These are phyloP conservation scores for Mucor mucedo DNA, from an alignment of 371 early-diverging fungal genomes.

Conservation along the genomic window DNA sequence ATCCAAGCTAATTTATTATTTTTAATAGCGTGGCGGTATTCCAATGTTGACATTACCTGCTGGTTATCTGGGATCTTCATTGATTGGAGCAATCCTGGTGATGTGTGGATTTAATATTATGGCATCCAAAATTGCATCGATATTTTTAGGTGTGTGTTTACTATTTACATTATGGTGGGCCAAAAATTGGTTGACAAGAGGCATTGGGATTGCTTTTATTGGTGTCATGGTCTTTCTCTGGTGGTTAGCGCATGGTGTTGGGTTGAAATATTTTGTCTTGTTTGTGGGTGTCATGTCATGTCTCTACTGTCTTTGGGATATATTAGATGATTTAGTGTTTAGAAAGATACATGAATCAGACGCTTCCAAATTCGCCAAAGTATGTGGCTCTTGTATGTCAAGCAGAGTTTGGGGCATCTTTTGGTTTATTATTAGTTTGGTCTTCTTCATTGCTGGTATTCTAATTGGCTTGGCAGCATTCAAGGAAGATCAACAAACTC, in stretches of 20 bases:
- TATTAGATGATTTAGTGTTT: slow-evolving; percentile 89
- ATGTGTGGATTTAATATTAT: slow-evolving; percentile 88
- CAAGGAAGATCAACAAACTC: slow-evolving; percentile 57
- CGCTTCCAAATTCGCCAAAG: slow-evolving; percentile 85
- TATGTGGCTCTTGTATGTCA: slow-evolving; percentile 79
- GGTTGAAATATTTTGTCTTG: slow-evolving; percentile 85
- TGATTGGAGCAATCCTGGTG: slow-evolving; percentile 88
- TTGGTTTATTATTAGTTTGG: slow-evolving; percentile 87
- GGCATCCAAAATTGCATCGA: slow-evolving; percentile 85
- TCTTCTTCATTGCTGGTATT: slow-evolving; percentile 80
- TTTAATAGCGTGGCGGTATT: slow-evolving; percentile 66
- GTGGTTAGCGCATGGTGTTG: slow-evolving; percentile 77
- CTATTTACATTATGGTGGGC: slow-evolving; percentile 84
- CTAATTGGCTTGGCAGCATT: slow-evolving; percentile 81
- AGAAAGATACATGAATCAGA: slow-evolving; percentile 93
- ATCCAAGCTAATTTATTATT: neutral
- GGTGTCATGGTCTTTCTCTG: slow-evolving; percentile 84
- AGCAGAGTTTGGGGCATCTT: slow-evolving; percentile 87
- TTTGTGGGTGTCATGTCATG: slow-evolving; percentile 94
- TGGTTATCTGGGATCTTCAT: slow-evolving; percentile 78
- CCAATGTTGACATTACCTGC: slow-evolving; percentile 80
- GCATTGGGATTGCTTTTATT: slow-evolving; percentile 81
- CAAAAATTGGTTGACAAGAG: slow-evolving; percentile 84
- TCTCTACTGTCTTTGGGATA: slow-evolving; percentile 92
- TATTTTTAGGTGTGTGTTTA: slow-evolving; percentile 79